These are phyloP conservation scores for Citrus glauca DNA, from an alignment of 345 rosid genomes.

Conservation along the genomic window DNA sequence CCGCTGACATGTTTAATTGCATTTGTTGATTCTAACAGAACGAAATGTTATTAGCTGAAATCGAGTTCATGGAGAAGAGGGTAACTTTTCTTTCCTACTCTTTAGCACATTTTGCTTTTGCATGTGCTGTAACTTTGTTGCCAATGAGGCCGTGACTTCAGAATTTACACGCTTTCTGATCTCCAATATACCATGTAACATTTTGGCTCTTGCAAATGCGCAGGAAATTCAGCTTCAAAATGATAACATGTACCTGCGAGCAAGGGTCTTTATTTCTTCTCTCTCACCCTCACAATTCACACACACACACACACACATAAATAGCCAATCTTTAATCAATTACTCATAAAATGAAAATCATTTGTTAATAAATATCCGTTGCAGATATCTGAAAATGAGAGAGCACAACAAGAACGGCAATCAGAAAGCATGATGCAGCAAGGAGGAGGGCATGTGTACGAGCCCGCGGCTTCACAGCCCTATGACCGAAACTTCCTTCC, in stretches of 20 bases:
- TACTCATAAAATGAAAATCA: background rate
- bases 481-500: slow-evolving; percentile 60
- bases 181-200: background rate
- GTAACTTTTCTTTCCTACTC: slow-evolving; percentile 34
- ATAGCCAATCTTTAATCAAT: background rate
- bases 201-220: background rate
- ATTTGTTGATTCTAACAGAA: slow-evolving; percentile 38
- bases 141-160: background rate
- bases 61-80: slow-evolving; percentile 94
- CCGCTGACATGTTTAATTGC: slow-evolving; percentile 8
- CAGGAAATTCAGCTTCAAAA: slow-evolving; percentile 88
- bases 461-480: slow-evolving; percentile 35
- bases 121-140: background rate
- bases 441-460: slow-evolving; percentile 30
- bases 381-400: slow-evolving; percentile 65
- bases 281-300: background rate
- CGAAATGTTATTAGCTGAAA: slow-evolving; percentile 78
- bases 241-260: slow-evolving; percentile 66
- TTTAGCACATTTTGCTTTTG: background rate
- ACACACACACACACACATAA: too few relatives aligned
- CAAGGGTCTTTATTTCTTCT: slow-evolving; percentile 44
- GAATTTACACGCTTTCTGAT: background rate
- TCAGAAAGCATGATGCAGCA: slow-evolving; percentile 34
- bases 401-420: slow-evolving; percentile 39
- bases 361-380: background rate